Evolutionary conservation across 371 early-diverging fungal genomes (phyloP), one percentile per base, ranked within the genome.

Genomic region (Choanephora cucurbitarum): DNA sequence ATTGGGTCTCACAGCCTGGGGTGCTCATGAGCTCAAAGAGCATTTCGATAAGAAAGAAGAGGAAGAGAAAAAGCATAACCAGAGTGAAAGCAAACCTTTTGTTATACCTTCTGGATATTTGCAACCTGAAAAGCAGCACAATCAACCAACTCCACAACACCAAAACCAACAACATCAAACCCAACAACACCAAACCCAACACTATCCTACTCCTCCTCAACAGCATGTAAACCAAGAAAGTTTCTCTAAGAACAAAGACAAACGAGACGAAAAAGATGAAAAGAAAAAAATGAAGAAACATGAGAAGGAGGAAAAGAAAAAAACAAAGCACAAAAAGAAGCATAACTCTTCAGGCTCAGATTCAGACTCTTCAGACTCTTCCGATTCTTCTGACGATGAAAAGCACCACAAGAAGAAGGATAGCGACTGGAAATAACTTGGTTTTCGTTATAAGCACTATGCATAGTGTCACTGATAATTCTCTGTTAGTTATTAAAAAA

Each of bases 21-120:
- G 66, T n/a, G 58, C 66, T 10, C 58, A 66, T 57, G 66, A 66
- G 45, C 40, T 58, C 1, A 66, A 66, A 28, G 66, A 66, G 22
- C 66, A 57, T 23, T 66, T 49, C 44, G 66, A 66, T 14, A 44
- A 59, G 10, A 64, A 64, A 31, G 42, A 60, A 32, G 54, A 60
- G 45, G 50, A 60, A 47, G 50, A 64, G 15, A 43, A 61, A 32
- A 58, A 54, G 17, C 44, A 42, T 5, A 45, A 47, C 32, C 31
- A 49, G n/a, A 32, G 41, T 15, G 49, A 63, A 13, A 6, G 49
- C 5, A 59, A 64, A 41, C 58, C 58, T 15, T 31, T 32, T 15
- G 21, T 33, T 2, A 24, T 41, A 43, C 45, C 49, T 23, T 0
- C 43, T 17, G 53, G 37, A 19, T 43, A 55, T 11, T 45, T 44